Conservation (phyloP, 2,329 filamentous ascomycete genomes). For the Aspergillus pseudotamarii region DNA sequence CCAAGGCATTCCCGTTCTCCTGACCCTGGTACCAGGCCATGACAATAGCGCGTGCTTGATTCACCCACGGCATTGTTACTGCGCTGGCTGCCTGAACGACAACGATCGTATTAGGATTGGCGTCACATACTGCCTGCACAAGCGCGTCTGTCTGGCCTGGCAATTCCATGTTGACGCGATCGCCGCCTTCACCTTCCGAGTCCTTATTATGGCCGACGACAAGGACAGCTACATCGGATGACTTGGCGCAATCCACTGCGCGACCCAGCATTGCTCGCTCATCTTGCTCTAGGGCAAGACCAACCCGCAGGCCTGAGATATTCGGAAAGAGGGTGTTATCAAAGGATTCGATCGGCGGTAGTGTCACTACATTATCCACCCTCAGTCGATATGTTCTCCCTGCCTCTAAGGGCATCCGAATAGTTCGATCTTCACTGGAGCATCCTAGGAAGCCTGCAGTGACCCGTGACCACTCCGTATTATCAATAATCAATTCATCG, state of each 20-base stretch:
- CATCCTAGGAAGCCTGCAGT: slow-evolving; percentile 6
- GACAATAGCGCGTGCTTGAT: slow-evolving; percentile 65
- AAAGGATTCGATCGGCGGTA: background rate
- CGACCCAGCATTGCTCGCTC: background rate
- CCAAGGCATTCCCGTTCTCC: slow-evolving; percentile 69
- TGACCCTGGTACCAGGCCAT: slow-evolving; percentile 74
- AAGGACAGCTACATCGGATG: slow-evolving; percentile 12
- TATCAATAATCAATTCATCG: slow-evolving; percentile 1
- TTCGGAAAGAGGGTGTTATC: slow-evolving; percentile 7
- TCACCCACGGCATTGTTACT: slow-evolving; percentile 61
- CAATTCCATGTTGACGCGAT: slow-evolving; percentile 15
- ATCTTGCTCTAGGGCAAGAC: background rate
- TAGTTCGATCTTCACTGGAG: background rate
- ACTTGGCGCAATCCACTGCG: slow-evolving; percentile 10
- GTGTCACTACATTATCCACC: slow-evolving; percentile 3
- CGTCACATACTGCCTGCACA: slow-evolving; percentile 12
- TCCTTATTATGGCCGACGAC: slow-evolving; percentile 16
- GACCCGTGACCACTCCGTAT: background rate
- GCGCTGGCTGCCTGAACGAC: slow-evolving; percentile 14
- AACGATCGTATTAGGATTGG: slow-evolving; percentile 15
- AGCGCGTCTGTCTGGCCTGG: slow-evolving; percentile 13
- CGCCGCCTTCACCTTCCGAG: slow-evolving; percentile 17
- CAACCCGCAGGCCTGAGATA: slow-evolving; percentile 1
- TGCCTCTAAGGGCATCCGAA: background rate
- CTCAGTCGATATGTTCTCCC: background rate